Base-by-base conservation (phyloP, 1,284 basidiomycete species). In the Puccinia coronata region DNA sequence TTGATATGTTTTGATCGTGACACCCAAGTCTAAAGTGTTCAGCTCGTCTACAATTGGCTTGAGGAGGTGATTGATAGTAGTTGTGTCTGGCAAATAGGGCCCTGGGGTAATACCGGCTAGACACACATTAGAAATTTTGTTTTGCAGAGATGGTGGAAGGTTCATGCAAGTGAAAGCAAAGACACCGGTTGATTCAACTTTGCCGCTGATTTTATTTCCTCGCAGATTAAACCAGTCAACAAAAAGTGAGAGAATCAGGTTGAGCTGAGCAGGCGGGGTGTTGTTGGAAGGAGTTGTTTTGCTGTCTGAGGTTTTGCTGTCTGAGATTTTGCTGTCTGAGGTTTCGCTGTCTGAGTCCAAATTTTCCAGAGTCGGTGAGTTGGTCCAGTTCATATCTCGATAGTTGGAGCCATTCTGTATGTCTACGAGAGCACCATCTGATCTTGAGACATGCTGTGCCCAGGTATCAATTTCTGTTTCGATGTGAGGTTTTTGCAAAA, bases 151-250 rank as follows among this genome's bases (percentile, higher is more conserved):
- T 55, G 82, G 78, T 65, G 76, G 79, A 41, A 81, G 72, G 53
- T 82, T 82, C 25, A 82, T 59, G 53, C 82, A 82, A 49, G 55
- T 61, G 31, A 82, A 25, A 18, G 81, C 67, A 67, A 82, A 31
- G 34, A 82, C 59, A 9, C 82, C 82, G n/a, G 69, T 80, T 61
- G 82, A 82, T 47, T 71, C 18, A 25, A 67, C 43, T 28, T 67
- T 67, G 39, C 65, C 65, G 47, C 65, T 67, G 39, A 67, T n/a
- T 39, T 67, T 67, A 80, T 81, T 76, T 67, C 73, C 74, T n/a
- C 69, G 72, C 49, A 71, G 80, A 59, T 82, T 82, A 43, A 82
- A 82, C 80, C 82, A 82, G 25, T 82, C 82, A 53, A 81, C 61
- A 53, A 80, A 82, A n/a, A 82, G 31, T 25, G 59, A 73, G 31